A percentile compares a stretch with the other conserved stretches of the same genome.
phyloP scores from a whole-genome alignment of 495 filamentous ascomycete genomes.

The Podospora tetraspora region DNA sequence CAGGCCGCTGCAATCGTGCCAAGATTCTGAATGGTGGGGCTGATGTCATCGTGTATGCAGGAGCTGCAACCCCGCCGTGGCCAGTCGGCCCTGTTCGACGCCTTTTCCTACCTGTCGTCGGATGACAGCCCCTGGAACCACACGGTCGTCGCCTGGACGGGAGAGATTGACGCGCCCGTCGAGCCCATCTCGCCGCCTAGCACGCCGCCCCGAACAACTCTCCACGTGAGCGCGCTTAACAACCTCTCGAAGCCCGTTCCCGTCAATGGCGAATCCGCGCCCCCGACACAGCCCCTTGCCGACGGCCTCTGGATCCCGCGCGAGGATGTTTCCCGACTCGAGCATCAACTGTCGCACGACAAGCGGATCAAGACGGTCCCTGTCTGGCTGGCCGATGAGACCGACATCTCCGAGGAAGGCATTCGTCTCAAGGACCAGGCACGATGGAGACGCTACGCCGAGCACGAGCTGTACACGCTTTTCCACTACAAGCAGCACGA shows the following conservation, averaged over 20 bases:
- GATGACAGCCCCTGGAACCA: conserved; percentile 74
- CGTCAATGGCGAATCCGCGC: conserved; percentile 51
- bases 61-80: conserved; percentile 71
- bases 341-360: conserved; percentile 60
- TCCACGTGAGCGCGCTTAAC: conserved; percentile 40
- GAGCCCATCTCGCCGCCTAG: conserved; percentile 37
- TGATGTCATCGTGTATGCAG: conserved; percentile 39
- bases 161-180: conserved; percentile 63
- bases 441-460: conserved; percentile 81
- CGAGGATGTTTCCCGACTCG: conserved; percentile 62
- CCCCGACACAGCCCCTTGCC: conserved; percentile 48
- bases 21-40: conserved; percentile 24
- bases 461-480: conserved; percentile 81
- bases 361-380: conserved; percentile 63
- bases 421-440: conserved; percentile 69
- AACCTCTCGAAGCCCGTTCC: conserved; percentile 69
- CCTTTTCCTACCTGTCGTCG: conserved; percentile 76
- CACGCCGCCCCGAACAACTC: conserved; percentile 40
- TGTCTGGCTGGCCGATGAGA: conserved; percentile 76
- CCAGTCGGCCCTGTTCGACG: conserved; percentile 83
- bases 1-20: conserved; percentile 8
- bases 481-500: conserved; percentile 93
- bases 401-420: conserved; percentile 56
- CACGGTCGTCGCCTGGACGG: conserved; percentile 86
- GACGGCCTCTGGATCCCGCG: conserved; percentile 61